Evolutionary conservation across 495 filamentous ascomycete genomes (phyloP), one percentile per base, ranked within the genome.

Genomic region (Podospora appendiculata): DNA sequence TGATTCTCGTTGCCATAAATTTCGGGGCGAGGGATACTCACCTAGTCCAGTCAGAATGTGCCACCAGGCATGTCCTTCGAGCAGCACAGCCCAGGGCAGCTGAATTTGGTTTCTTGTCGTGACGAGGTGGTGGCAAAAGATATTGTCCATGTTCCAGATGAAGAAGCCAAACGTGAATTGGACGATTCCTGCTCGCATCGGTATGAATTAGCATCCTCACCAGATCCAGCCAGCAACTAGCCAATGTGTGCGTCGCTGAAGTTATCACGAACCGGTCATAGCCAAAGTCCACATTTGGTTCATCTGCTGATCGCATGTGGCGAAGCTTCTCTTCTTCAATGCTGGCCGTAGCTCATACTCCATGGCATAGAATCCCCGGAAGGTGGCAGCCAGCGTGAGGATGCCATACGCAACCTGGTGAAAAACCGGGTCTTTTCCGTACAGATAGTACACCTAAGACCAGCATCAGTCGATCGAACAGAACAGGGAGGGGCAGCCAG

Each of bases 31-130:
- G 47, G 12, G 18, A 34, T 9, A 54, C 52, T 56, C 36, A 64
- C 65, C 54, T 34, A 72, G 51, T 55, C 63, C 61, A 13, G 66
- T 65, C 38, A 78, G 50, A 14, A 83, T 81, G 70, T 85, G 93
- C 92, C 93, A 98, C 93, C 93, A 97, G 10, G 90, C 93, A 73
- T 98, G 93, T 0, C 90, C 92, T 68, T 97, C 93, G 3, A 96
- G 71, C 10, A 96, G 51, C 8, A 94, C 78, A 1, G 92, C 88
- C 93, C 93, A 98, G 0, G 93, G 93, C 41, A 97, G 71, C 17
- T 86, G 84, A 38, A 96, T 68, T 47, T 79, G 64, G 50, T 84
- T 81, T 55, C 91, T 81, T 82, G 85, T 90, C 11, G 50, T 58
- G 9, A 85, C 78, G 47, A 96, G 70, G n/a, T 70, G 76, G 25